These are phyloP conservation scores for Hyphopichia buzzinii DNA, from an alignment of 1,139 yeast genomes.

Conservation along the genomic window DNA sequence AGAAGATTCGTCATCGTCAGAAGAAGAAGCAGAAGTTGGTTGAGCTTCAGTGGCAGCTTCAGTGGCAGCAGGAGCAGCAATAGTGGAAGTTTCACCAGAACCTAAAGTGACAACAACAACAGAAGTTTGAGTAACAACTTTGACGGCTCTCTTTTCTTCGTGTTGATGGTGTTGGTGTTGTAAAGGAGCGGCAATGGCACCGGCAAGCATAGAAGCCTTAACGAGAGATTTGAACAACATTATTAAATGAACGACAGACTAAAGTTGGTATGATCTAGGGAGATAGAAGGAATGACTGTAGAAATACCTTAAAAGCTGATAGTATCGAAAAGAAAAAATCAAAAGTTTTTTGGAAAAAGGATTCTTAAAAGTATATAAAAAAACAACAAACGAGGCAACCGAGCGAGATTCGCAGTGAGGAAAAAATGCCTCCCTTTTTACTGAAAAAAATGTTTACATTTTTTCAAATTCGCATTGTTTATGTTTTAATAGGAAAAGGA, in stretches of 20 bases:
- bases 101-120: constrained; percentile 37
- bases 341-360: constrained; percentile 1
- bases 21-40: constrained; percentile 19
- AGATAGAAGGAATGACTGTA: constrained; percentile 6
- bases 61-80: constrained; percentile 24
- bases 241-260: background rate
- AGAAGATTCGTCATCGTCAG: constrained; percentile 9
- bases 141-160: constrained; percentile 35
- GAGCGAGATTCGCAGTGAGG: background rate
- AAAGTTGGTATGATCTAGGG: constrained; percentile 5
- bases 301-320: constrained; percentile 5
- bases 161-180: constrained; percentile 42
- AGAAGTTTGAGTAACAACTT: constrained; percentile 33
- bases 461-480: background rate
- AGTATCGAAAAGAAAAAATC: background rate
- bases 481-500: constrained; percentile 63
- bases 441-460: background rate
- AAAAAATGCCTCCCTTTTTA: background rate
- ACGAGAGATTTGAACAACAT: constrained; percentile 52
- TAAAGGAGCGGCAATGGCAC: constrained; percentile 34
- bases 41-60: constrained; percentile 27
- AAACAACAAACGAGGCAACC: background rate
- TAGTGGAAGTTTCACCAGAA: constrained; percentile 24
- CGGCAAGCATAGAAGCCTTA: constrained; percentile 35
- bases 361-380: constrained; percentile 1